These are phyloP conservation scores for Entomortierella lignicola DNA, from an alignment of 192 early-diverging fungal genomes.

Conservation along the genomic window DNA sequence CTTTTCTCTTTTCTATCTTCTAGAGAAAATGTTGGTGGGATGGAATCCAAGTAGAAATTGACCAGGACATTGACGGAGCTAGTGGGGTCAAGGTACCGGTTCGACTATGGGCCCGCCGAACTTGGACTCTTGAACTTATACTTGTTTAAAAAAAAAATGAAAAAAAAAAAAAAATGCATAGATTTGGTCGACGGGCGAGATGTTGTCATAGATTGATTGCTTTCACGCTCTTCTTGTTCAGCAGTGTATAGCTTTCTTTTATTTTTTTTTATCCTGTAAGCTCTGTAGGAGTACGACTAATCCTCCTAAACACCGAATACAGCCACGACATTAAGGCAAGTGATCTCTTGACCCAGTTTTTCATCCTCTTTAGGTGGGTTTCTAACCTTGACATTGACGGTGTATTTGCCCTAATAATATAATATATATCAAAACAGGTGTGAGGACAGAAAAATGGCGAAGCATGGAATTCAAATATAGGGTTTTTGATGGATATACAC, in stretches of 20 bases:
- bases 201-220: too few species aligned
- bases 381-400: conserved; percentile 56
- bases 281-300: too few species aligned
- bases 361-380: conserved; percentile 13
- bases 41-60: conserved; percentile 71
- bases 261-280: not conserved
- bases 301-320: conserved; percentile 50
- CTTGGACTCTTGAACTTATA: conserved; percentile 83
- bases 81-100: conserved; percentile 60
- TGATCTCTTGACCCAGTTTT: conserved; percentile 40
- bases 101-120: conserved; percentile 80
- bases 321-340: conserved; percentile 59
- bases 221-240: too few species aligned
- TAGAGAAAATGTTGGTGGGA: conserved; percentile 89
- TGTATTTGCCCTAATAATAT: conserved; percentile 72
- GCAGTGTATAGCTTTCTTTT: not conserved
- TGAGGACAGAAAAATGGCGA: not conserved
- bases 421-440: conserved; percentile 16
- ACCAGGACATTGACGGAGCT: conserved; percentile 8
- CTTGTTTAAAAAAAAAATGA: conserved; percentile 56
- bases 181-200: too few species aligned
- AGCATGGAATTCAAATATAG: not conserved
- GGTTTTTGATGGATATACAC: not conserved
- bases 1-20: not conserved
- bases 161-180: too few species aligned